Evolutionary conservation across 257 asterid species (phyloP).

Genomic region (Plantago ovata): DNA sequence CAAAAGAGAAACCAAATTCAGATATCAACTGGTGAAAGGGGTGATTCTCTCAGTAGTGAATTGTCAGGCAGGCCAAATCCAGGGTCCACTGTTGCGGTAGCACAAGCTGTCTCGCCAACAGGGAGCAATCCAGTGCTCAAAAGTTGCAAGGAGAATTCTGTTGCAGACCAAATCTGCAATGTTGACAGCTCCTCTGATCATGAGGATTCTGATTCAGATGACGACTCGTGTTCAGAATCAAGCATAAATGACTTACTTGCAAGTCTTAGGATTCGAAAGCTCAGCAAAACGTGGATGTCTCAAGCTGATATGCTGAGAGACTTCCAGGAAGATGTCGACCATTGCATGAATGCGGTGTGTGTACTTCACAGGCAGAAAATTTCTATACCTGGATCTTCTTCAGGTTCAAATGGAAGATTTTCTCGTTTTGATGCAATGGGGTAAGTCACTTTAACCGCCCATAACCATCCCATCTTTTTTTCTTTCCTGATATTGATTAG

Average conservation of each 20-base stretch:
- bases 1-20: background rate
- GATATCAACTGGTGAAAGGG: background rate
- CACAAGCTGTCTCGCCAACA: too few species aligned
- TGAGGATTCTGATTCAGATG: too few species aligned
- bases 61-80: background rate
- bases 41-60: too few species aligned
- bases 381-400: slow-evolving; percentile 11
- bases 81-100: background rate
- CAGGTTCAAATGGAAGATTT: background rate
- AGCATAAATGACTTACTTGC: too few species aligned
- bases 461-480: background rate
- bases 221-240: too few species aligned
- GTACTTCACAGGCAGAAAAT: slow-evolving; percentile 28
- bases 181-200: too few species aligned
- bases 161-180: too few species aligned
- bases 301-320: slow-evolving; percentile 17
- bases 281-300: background rate
- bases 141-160: too few species aligned
- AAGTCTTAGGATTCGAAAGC: background rate
- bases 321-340: slow-evolving; percentile 23
- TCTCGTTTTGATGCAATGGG: slow-evolving; percentile 15
- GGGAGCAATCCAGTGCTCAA: too few species aligned
- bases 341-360: slow-evolving; percentile 29
- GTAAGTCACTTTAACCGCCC: slow-evolving; percentile 3
- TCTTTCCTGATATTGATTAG: background rate